Percentiles rank a stretch among this genome's conserved stretches.
Evolutionary conservation across 345 rosid species (phyloP).

Genomic region (Abelmoschus esculentus): DNA sequence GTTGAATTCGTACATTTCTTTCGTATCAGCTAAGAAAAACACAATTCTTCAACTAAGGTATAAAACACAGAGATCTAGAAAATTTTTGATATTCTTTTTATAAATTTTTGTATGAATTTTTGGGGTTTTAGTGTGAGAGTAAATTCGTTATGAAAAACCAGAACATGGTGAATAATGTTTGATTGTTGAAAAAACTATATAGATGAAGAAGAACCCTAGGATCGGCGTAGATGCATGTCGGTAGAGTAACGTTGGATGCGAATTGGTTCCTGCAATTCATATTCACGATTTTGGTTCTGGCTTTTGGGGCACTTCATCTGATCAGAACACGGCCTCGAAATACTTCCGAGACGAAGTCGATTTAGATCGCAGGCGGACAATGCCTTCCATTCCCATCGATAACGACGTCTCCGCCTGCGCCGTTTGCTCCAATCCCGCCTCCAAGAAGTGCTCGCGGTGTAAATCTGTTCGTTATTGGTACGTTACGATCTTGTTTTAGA

Average conservation of each 20-base stretch:
- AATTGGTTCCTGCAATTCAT: constrained; percentile 67
- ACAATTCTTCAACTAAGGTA: no score
- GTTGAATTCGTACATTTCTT: no score
- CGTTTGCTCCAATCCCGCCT: constrained; percentile 27
- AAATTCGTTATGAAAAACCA: no score
- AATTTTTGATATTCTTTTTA: no score
- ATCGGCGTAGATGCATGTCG: constrained; percentile 61
- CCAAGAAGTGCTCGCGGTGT: constrained; percentile 48
- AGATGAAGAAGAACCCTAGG: constrained; percentile 11
- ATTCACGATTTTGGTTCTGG: constrained; percentile 40
- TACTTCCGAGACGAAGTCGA: constrained; percentile 77
- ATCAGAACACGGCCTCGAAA: constrained; percentile 72
- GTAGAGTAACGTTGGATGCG: constrained; percentile 57
- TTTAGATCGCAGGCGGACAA: constrained; percentile 36
- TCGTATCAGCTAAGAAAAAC: no score
- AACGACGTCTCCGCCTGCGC: constrained; percentile 17
- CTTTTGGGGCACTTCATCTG: constrained; percentile 48
- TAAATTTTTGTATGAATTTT: no score
- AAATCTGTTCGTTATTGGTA: constrained; percentile 54
- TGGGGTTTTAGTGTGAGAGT: background rate
- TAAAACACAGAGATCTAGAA: no score
- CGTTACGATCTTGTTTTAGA: background rate
- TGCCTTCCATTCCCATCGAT: constrained; percentile 4
- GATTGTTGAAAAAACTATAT: background rate
- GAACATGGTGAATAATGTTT: no score